phyloP scores from a whole-genome alignment of 495 filamentous ascomycete species.

The Filosporella fistucella region DNA sequence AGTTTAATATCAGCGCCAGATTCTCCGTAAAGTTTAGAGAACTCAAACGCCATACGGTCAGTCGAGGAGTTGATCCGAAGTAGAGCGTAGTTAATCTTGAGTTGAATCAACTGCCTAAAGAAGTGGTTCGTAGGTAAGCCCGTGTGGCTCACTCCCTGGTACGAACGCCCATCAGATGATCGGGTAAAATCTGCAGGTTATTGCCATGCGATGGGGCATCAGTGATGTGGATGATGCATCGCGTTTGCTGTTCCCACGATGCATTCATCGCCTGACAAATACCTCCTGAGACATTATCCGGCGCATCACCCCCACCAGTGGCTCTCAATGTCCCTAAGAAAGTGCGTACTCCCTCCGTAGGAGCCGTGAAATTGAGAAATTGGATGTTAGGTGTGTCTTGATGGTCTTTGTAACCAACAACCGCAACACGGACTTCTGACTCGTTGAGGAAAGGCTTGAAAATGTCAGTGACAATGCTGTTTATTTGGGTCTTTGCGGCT shows the following conservation, averaged over 20 bases:
- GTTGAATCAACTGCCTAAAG: constrained; percentile 23
- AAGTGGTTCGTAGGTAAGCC: constrained; percentile 25
- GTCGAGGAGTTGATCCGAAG: constrained; percentile 28
- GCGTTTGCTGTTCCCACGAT: constrained; percentile 30
- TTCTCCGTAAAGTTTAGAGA: constrained; percentile 24
- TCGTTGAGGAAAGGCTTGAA: constrained; percentile 29
- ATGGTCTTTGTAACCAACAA: constrained; percentile 36
- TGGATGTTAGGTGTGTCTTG: constrained; percentile 25
- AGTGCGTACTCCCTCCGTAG: constrained; percentile 14
- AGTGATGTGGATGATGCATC: constrained; percentile 34
- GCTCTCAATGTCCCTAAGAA: constrained; percentile 24
- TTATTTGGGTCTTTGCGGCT: constrained; percentile 31
- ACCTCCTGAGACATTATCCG: constrained; percentile 33
- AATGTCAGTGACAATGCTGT: constrained; percentile 31
- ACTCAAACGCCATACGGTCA: constrained; percentile 29
- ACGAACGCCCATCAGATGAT: not conserved
- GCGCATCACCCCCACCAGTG: constrained; percentile 24
- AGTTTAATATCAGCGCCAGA: constrained; percentile 22
- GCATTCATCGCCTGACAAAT: constrained; percentile 24
- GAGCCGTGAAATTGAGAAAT: constrained; percentile 33
- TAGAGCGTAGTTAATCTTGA: constrained; percentile 33
- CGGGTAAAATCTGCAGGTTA: constrained; percentile 18
- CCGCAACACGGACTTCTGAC: constrained; percentile 36
- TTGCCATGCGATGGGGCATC: constrained; percentile 32
- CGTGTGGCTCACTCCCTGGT: constrained; percentile 30